phyloP scores from a whole-genome alignment of 768 basidiomycete species.

The Termitomyces sp. region DNA sequence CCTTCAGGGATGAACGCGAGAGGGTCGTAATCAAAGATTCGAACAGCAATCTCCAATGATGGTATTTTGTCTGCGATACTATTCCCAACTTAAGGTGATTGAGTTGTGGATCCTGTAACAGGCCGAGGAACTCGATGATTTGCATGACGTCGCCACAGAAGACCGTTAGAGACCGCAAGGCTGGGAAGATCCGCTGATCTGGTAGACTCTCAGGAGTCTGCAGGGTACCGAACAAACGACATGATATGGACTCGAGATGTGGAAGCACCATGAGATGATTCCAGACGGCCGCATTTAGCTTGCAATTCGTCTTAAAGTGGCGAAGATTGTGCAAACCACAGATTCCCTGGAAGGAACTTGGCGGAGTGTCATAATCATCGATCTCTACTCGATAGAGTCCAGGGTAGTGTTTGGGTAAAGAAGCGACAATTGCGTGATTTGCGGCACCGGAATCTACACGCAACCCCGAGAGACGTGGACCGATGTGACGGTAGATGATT shows the following conservation, averaged over 20 bases:
- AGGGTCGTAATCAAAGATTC: neutral
- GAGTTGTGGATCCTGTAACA: neutral
- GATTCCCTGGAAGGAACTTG: neutral
- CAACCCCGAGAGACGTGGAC: neutral
- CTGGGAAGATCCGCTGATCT: neutral
- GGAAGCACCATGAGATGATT: neutral
- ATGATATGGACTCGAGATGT: neutral
- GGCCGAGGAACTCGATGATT: neutral
- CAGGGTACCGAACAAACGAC: neutral
- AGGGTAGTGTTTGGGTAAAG: neutral
- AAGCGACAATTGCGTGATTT: neutral
- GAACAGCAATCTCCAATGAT: neutral
- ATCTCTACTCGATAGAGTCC: neutral
- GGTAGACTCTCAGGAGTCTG: neutral
- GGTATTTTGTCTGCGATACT: too few species aligned
- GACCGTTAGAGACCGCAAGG: neutral
- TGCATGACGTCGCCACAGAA: too few species aligned
- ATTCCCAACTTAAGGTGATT: neutral
- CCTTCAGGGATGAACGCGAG: neutral
- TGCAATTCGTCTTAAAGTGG: neutral
- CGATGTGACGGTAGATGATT: neutral
- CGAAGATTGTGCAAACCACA: neutral
- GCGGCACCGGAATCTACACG: neutral
- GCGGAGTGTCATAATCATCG: neutral
- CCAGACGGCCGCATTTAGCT: neutral